A percentile compares a stretch with the other conserved stretches of the same genome.
Conservation (phyloP, 2,329 filamentous ascomycete species). For the Phyllachora maydis region DNA sequence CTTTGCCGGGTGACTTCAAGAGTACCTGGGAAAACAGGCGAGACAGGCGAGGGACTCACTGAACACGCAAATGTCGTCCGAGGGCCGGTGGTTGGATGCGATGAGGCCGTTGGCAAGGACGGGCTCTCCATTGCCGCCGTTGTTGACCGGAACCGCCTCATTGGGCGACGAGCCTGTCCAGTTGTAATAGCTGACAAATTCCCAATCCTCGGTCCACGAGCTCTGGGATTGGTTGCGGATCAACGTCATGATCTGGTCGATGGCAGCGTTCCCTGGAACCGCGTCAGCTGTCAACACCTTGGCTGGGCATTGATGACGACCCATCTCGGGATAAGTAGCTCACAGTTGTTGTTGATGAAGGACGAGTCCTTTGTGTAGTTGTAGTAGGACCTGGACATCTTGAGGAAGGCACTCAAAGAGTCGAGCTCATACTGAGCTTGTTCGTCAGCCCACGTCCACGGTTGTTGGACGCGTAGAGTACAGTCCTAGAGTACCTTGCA, state of each 20-base stretch:
- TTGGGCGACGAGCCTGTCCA: background rate
- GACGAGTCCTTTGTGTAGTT: conserved; percentile 47
- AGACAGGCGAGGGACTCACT: background rate
- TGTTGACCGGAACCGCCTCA: background rate
- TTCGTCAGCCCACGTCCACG: no score
- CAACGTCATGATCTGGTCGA: background rate
- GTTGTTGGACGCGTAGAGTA: no score
- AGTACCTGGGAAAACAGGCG: no score
- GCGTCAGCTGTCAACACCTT: no score
- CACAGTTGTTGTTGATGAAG: conserved; percentile 31
- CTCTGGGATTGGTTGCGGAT: background rate
- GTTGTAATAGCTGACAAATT: conserved; percentile 1
- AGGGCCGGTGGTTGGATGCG: conserved; percentile 1
- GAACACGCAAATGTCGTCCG: conserved; percentile 1
- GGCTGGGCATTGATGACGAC: no score
- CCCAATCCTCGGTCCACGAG: conserved; percentile 1
- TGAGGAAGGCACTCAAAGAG: conserved; percentile 69
- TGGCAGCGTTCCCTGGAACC: background rate
- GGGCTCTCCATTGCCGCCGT: conserved; percentile 1
- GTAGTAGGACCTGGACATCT: conserved; percentile 64
- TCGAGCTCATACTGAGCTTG: conserved; percentile 42
- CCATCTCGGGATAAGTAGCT: background rate
- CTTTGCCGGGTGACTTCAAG: no score
- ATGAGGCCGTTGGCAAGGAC: conserved; percentile 1
- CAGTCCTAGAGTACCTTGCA: conserved; percentile 1